Conservation (phyloP, 1,139 yeast genomes). For the Lipomyces yarrowii region DNA sequence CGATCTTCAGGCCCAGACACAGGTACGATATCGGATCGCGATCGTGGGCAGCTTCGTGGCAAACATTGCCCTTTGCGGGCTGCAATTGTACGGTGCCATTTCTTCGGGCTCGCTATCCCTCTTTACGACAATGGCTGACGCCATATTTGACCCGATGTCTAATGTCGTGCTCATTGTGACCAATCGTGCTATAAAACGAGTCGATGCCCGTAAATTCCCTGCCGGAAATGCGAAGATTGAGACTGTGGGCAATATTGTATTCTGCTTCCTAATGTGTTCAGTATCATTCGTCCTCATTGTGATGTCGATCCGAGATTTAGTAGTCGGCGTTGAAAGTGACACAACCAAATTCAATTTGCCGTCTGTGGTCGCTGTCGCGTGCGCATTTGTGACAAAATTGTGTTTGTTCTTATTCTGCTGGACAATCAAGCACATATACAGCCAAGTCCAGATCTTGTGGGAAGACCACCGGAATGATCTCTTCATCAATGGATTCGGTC, state of each 20-base stretch:
- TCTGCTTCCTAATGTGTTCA: slow-evolving; percentile 32
- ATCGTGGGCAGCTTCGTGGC: slow-evolving; percentile 31
- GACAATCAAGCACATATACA: slow-evolving; percentile 23
- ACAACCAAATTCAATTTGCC: slow-evolving; percentile 17
- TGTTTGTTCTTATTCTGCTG: slow-evolving; percentile 31
- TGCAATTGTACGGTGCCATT: slow-evolving; percentile 32
- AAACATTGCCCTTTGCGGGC: slow-evolving; percentile 29
- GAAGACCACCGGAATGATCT: slow-evolving; percentile 33
- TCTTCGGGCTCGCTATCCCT: slow-evolving; percentile 33
- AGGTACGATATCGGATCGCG: slow-evolving; percentile 21
- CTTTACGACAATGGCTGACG: slow-evolving; percentile 33
- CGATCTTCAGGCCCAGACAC: slow-evolving; percentile 14
- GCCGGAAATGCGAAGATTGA: slow-evolving; percentile 32
- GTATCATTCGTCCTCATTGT: slow-evolving; percentile 31
- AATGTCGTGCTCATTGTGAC: slow-evolving; percentile 28
- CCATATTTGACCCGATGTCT: slow-evolving; percentile 32
- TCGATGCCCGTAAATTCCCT: slow-evolving; percentile 28
- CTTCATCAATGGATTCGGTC: slow-evolving; percentile 33
- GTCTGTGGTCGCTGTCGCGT: slow-evolving; percentile 28
- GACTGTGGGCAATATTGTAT: slow-evolving; percentile 31
- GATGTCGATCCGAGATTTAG: slow-evolving; percentile 28
- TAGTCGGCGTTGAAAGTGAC: slow-evolving; percentile 13
- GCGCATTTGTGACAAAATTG: slow-evolving; percentile 31
- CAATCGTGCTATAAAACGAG: slow-evolving; percentile 26
- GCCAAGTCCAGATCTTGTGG: slow-evolving; percentile 31